Evolutionary conservation across 2,329 filamentous ascomycete genomes (phyloP), one percentile per base, ranked within the genome.

Genomic region (Nigrospora sphaerica): DNA sequence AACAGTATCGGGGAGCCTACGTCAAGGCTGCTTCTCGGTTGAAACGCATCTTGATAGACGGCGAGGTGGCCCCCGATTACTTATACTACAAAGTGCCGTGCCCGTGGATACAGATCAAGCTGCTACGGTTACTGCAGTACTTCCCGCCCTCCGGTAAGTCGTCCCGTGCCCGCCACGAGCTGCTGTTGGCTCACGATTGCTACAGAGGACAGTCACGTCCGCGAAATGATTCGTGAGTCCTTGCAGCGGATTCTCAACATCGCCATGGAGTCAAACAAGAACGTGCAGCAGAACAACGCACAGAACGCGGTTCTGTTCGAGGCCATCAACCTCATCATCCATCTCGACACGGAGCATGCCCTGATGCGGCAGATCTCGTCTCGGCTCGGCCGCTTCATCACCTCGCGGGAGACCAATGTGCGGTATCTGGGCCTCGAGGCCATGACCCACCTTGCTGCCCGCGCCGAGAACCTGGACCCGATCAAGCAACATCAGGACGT

Each of bases 71-170:
- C 1, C 79, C 82, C 46, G 93, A 97, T 63, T 98, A 98, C 63
- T 80, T 96, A 23, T 98, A 98, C 72, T 98, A 98, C 75, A 96
- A 96, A 61, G 93, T 98, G n/a, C 93, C 93, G 1, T 98, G 93
- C 62, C 93, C 93, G 3, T 98, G 93, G 93, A 83, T 98, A 48
- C 91, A 97, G 68, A 87, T 97, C 60, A 98, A 98, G 70, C 77
- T 98, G 16, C 69, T 98, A 54, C 83, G 91, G 51, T 70, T 98
- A 50, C 75, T 98, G 53, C 93, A 98, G 67, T 98, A 97, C 65
- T 98, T 95, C 66, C 87, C 91, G 23, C 92, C 93, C 39, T 95
- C 93, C 62, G 85, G 88, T 91, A 74, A 53, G 76, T 67, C 12
- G 12, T 36, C 32, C 40, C 13, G 12, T 28, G 18, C 9, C 28